These are phyloP conservation scores for Plasmodium yoelii DNA, from an alignment of 169 alveolate species.

Conservation along the genomic window DNA sequence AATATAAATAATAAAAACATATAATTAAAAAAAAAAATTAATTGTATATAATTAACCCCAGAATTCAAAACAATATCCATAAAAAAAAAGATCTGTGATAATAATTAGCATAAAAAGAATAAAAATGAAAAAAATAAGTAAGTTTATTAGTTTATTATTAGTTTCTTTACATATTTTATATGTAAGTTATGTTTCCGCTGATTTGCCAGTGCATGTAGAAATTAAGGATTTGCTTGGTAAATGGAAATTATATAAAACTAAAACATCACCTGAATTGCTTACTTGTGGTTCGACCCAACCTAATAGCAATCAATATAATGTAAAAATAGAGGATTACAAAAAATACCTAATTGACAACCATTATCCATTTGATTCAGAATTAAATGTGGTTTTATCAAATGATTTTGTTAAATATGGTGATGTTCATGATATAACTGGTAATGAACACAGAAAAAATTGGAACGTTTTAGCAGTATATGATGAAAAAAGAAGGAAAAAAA, in stretches of 20 bases:
- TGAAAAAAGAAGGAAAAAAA: constrained; percentile 30
- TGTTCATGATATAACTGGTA: constrained; percentile 31
- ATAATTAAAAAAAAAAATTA: too few species aligned
- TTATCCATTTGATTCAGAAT: constrained; percentile 30
- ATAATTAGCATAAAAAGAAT: background rate
- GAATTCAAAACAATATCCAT: too few species aligned
- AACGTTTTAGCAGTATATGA: constrained; percentile 69
- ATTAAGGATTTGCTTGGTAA: constrained; percentile 52
- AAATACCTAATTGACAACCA: constrained; percentile 19
- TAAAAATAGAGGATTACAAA: constrained; percentile 59
- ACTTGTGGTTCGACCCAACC: constrained; percentile 77
- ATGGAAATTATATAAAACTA: constrained; percentile 50
- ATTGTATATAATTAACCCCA: too few species aligned
- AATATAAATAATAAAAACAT: too few species aligned
- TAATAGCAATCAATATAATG: constrained; percentile 34
- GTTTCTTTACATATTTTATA: constrained; percentile 29
- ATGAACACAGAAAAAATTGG: constrained; percentile 75
- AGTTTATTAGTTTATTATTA: constrained; percentile 7
- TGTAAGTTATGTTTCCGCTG: constrained; percentile 25
- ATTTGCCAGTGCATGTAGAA: constrained; percentile 66
- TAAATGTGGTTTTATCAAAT: constrained; percentile 47
- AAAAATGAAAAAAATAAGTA: constrained; percentile 17
- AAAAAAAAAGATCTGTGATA: too few species aligned
- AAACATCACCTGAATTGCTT: constrained; percentile 21
- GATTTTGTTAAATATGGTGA: constrained; percentile 67